Base-by-base conservation (phyloP, 192 early-diverging fungal species). In the Chytriomyces sp. region DNA sequence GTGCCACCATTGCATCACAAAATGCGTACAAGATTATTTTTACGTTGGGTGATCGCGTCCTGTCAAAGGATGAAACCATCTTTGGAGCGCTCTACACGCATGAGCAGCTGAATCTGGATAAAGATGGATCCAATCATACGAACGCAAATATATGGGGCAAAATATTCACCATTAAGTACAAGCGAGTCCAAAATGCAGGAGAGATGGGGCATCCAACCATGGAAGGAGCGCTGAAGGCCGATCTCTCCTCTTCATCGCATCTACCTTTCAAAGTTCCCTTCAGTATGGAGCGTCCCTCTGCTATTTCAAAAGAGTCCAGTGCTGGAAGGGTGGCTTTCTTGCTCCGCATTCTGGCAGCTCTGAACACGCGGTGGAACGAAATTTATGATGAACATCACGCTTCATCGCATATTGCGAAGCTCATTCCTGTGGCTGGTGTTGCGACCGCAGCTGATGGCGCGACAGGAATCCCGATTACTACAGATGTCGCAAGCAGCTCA, bases 71-170 rank as follows among this genome's bases (percentile, higher is more conserved):
- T 52, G 78, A 64, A 38, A 91, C 90, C 3, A 84, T 93, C 0
- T 92, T 91, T 79, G 89, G 85, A 25, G 88, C 90, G 38, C 74
- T 91, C 31, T 90, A 88, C 61, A 67, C 77, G 30, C 74, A 83
- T 59, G 89, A 91, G 70, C 76, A 4, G 31, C 69, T 70, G 65
- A 44, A 60, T 36, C 31, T 49, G 28, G 53, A n/a, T n/a, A n/a
- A 66, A 4, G 61, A 65, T n/a, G 66, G 77, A 52, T 30, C 31
- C 22, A 5, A 37, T 28, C 55, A 37, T 14, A 33, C 52, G 14
- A 30, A 34, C 34, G 55, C 68, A 3, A 82, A 84, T 52, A 75
- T 90, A 1, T 93, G 90, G 90, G 72, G 65, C 33, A 76, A 81
- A 6, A 79, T 82, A 3, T 88, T 84, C 57, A 85, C 86, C 2